A percentile compares a stretch with the other conserved stretches of the same genome.
phyloP scores from a whole-genome alignment of 768 basidiomycete species.

The Rhodotorula babjevae region DNA sequence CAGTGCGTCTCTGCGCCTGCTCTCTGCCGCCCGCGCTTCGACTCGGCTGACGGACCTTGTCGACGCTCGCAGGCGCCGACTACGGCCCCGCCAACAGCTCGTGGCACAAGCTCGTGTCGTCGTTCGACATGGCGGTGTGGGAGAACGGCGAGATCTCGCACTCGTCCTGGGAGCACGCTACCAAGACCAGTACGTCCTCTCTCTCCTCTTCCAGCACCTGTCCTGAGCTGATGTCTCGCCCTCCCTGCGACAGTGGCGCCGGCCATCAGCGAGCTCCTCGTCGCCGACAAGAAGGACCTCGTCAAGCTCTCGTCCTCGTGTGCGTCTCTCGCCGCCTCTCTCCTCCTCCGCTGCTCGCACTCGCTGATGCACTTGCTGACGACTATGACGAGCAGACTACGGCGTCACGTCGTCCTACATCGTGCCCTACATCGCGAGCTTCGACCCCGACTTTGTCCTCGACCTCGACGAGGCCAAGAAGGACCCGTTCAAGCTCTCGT shows the following conservation, averaged over 20 bases:
- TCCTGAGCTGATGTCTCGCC: too few species aligned
- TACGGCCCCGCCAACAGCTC: background rate
- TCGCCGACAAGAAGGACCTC: background rate
- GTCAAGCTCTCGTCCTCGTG: constrained; percentile 13
- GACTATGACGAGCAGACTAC: too few species aligned
- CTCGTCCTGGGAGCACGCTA: background rate
- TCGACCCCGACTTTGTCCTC: constrained; percentile 15
- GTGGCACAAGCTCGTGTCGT: background rate
- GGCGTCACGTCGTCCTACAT: background rate
- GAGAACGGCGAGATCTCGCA: background rate
- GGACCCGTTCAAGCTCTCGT: background rate
- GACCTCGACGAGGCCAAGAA: constrained; percentile 3
- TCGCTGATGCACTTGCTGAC: too few species aligned
- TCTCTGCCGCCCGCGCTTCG: too few species aligned
- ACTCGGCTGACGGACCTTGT: too few species aligned
- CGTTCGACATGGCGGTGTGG: background rate
- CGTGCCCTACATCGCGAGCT: constrained; percentile 9
- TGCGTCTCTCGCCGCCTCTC: background rate
- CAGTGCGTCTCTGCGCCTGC: too few species aligned
- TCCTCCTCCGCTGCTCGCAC: too few species aligned
- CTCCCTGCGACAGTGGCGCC: background rate
- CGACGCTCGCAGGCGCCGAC: background rate
- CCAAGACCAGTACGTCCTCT: background rate
- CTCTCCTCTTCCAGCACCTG: too few species aligned
- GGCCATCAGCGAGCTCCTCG: background rate